A percentile compares a stretch with the other conserved stretches of the same genome.
Evolutionary conservation across 352 stramenopile species (phyloP).

Genomic region (Phytophthora syringae): DNA sequence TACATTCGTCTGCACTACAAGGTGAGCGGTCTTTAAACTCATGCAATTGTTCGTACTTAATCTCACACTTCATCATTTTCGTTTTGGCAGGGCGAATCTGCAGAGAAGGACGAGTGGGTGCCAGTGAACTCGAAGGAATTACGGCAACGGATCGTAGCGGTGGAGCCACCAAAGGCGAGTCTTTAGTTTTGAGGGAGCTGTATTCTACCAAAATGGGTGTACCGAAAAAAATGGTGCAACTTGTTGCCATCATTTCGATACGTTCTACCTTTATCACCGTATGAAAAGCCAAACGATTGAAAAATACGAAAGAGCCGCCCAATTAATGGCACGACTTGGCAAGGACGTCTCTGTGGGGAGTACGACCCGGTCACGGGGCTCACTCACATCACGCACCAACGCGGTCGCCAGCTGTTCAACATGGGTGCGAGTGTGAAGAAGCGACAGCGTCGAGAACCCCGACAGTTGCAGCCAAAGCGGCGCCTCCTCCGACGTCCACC

Average conservation of each 20-base stretch:
- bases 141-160: constrained; percentile 49
- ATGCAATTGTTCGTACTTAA: neutral
- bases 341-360: constrained; percentile 70
- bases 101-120: constrained; percentile 78
- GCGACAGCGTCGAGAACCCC: constrained; percentile 27
- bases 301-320: too few species aligned
- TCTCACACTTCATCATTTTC: constrained; percentile 1
- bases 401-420: constrained; percentile 76
- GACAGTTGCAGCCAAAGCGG: constrained; percentile 3
- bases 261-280: constrained; percentile 2
- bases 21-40: constrained; percentile 33
- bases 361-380: constrained; percentile 61
- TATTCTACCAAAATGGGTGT: constrained; percentile 12
- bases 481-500: constrained; percentile 28
- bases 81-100: constrained; percentile 57
- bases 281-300: neutral
- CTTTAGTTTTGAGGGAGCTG: too few species aligned
- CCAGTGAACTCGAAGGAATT: constrained; percentile 53
- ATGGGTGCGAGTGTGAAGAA: constrained; percentile 64
- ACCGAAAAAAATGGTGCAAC: too few species aligned
- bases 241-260: constrained; percentile 6
- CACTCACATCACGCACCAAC: constrained; percentile 75
- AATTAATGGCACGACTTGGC: constrained; percentile 19
- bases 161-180: constrained; percentile 43
- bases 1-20: constrained; percentile 86